Base-by-base conservation (phyloP, 2,329 filamentous ascomycete genomes). In the Verticillium dahliae region DNA sequence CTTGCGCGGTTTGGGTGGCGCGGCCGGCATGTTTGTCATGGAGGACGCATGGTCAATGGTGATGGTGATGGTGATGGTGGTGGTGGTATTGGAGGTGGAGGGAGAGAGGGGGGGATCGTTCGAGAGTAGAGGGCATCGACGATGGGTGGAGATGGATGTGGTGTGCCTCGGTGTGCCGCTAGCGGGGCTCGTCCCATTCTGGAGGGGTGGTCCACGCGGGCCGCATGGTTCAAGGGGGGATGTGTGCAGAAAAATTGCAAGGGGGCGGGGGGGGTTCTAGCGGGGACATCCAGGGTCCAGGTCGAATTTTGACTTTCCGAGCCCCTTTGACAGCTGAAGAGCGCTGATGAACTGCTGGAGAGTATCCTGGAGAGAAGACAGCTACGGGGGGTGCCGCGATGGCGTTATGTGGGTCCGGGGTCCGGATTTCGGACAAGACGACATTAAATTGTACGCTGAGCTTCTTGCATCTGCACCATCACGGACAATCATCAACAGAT, bases 1-100 rank as follows among this genome's bases (percentile, higher is more conserved):
- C 64, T 72, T 74, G 60, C 70, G 66, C 54, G 66, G 57, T 27
- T 41, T 58, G 22, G 38, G 38, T 13, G 22, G 18, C 39, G 15
- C 39, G 45, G 45, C 39, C 38, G 64, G 64, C 64, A 65, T 65
- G 62, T 64, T 56, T 37, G 35, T 37, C 35, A 37, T 37, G 35
- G 35, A 13, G 35, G 35, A 37, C 2, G 35, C 35, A 37, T 37
- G 35, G 35, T 27, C 27, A 27, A 27, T 27, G 27, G 27, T 27
- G 27, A 1, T 27, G 27, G 27, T 27, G 27, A 27, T 27, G 27
- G 27, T 27, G 27, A 4, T 27, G 27, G 27, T 27, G 39, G 13
- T 15, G 11, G 39, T 45, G 15, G 18, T n/a, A 45, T 50, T 22
- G n/a, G n/a, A 10, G 45, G 45, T 22, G 45, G 45, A 45, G 39